Percentiles rank a stretch among this genome's conserved stretches.
These are phyloP conservation scores for Pistacia integerrima DNA, from an alignment of 345 rosid species.

Conservation along the genomic window DNA sequence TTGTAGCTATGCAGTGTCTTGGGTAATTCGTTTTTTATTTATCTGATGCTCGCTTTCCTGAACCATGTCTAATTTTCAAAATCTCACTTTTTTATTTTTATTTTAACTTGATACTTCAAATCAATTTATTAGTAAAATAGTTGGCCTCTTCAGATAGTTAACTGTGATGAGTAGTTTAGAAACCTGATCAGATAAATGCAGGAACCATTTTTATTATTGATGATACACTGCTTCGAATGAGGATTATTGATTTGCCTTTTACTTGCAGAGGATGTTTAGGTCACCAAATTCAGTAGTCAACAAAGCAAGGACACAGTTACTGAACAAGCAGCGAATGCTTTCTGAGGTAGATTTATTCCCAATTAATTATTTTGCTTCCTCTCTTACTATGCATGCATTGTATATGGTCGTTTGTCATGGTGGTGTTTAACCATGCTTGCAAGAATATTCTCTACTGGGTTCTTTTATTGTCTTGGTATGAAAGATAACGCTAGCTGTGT, in stretches of 20 bases:
- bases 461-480: not conserved
- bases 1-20: not conserved
- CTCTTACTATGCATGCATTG: not conserved
- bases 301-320: slow-evolving; percentile 85
- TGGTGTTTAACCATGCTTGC: not conserved
- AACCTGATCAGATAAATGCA: not conserved
- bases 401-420: not conserved
- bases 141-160: not conserved
- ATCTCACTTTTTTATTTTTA: not conserved
- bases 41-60: not conserved
- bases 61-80: not conserved
- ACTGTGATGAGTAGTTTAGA: not conserved
- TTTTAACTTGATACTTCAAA: not conserved
- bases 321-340: slow-evolving; percentile 85
- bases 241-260: too few relatives aligned
- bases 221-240: too few relatives aligned
- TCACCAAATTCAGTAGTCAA: slow-evolving; percentile 80
- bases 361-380: not conserved
- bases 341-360: slow-evolving; percentile 49
- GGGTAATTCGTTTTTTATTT: not conserved
- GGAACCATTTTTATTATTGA: too few relatives aligned
- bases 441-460: not conserved
- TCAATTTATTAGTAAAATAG: not conserved
- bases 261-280: slow-evolving; percentile 55
- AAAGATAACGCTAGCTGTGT: not conserved